Evolutionary conservation across 305 asterid genomes (phyloP).

Genomic region (Nicotiana rustica): DNA sequence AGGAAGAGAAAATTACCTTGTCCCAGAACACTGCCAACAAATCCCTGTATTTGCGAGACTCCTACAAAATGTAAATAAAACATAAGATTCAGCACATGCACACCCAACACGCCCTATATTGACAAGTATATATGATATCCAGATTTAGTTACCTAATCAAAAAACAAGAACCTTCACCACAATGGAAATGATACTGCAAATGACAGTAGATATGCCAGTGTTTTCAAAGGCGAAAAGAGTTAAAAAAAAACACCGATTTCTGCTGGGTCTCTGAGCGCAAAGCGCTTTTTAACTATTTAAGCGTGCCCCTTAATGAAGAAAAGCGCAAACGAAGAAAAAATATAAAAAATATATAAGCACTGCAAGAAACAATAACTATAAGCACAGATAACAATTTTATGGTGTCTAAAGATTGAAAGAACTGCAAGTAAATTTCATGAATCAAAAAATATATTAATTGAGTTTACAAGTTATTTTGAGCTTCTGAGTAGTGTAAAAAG

Average conservation of each 20-base stretch:
- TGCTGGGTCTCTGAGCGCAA: background rate
- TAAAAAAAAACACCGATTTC: background rate
- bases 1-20: slow-evolving; percentile 61
- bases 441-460: background rate
- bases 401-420: background rate
- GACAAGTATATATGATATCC: slow-evolving; percentile 26
- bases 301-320: background rate
- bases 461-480: slow-evolving; percentile 14
- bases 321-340: background rate
- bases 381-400: slow-evolving; percentile 14
- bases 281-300: background rate
- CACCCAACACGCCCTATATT: background rate
- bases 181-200: slow-evolving; percentile 18
- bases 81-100: slow-evolving; percentile 31
- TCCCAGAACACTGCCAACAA: slow-evolving; percentile 94
- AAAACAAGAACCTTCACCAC: slow-evolving; percentile 14
- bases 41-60: slow-evolving; percentile 67
- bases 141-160: background rate
- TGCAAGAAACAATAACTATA: slow-evolving; percentile 19
- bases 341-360: background rate
- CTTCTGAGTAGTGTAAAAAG: background rate
- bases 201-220: slow-evolving; percentile 2
- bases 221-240: slow-evolving; percentile 6
- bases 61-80: slow-evolving; percentile 60
- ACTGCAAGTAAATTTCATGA: background rate